A percentile compares a stretch with the other conserved stretches of the same genome.
phyloP scores from a whole-genome alignment of 352 stramenopile genomes.

The Phytophthora litchii region DNA sequence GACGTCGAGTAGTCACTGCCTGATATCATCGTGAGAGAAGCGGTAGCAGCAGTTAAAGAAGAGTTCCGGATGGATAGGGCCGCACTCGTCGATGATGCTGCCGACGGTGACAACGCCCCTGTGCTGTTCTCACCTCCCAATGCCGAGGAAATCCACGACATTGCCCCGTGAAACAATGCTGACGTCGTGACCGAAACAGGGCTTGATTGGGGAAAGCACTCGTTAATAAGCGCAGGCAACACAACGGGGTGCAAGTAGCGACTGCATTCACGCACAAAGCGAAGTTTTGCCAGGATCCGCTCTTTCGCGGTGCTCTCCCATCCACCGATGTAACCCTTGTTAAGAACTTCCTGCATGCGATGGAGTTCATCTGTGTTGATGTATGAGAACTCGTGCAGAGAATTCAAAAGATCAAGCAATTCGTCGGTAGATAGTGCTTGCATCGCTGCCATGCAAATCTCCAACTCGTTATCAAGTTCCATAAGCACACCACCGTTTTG shows the following conservation, averaged over 20 bases:
- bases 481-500: conserved; percentile 14
- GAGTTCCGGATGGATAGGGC: conserved; percentile 57
- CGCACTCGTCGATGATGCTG: conserved; percentile 43
- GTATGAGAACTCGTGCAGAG: conserved; percentile 73
- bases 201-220: conserved; percentile 56
- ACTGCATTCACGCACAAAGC: conserved; percentile 79
- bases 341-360: conserved; percentile 76
- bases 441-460: conserved; percentile 77
- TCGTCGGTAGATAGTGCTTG: conserved; percentile 71
- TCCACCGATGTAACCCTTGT: conserved; percentile 81
- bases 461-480: conserved; percentile 59
- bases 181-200: conserved; percentile 56
- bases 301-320: conserved; percentile 76
- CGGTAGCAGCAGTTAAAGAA: conserved; percentile 52
- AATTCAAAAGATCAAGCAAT: conserved; percentile 58
- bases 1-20: conserved; percentile 54
- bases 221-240: conserved; percentile 67
- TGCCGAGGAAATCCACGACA: conserved; percentile 68
- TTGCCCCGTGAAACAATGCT: conserved; percentile 58
- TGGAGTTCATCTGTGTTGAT: conserved; percentile 76
- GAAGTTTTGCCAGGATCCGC: conserved; percentile 69
- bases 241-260: conserved; percentile 67
- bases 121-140: conserved; percentile 43
- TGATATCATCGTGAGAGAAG: conserved; percentile 55
- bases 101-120: conserved; percentile 39